Evolutionary conservation across 768 basidiomycete species (phyloP), one percentile per base, ranked within the genome.

Genomic region (Termitomyces sp.): DNA sequence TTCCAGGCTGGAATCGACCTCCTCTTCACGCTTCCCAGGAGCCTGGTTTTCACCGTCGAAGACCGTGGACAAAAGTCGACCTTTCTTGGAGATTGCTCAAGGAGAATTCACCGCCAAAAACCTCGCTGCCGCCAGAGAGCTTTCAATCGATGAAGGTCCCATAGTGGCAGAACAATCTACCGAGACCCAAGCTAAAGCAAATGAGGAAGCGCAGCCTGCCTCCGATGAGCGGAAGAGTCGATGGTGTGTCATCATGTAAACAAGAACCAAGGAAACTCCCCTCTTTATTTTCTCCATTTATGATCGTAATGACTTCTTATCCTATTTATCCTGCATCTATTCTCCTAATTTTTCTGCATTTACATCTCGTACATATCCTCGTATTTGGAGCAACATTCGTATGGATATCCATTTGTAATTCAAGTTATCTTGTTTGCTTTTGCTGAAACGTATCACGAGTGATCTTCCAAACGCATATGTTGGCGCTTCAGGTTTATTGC

Each of bases 1-100:
- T 46, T 69, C 70, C 14, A 70, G 81, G 48, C 71, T 77, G n/a
- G 80, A 81, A 63, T 82, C 82, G 10, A 78, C 80, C 0, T 71
- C 81, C 3, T 83, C 83, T n/a, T 82, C 81, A 12, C 73, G 78
- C 69, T 81, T 83, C 76, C 82, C 81, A 9, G 83, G 83, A 34
- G 80, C 77, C 1, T 83, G 82, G 82, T 76, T 76, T 58, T 73
- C 74, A 10, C 61, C 68, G 21, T 64, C 75, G 25, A 78, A 75
- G 63, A 62, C 72, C 5, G 72, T 76, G 1, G 65, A 69, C 38
- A 74, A 78, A 62, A 76, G 73, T 44, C 68, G 80, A 44, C 63
- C 81, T 8, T 83, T 82, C 8, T 60, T 82, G 38, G 82, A 83
- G 54, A 70, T 74, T 51, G 82, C 81, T 12, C 68, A 72, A 53